Evolutionary conservation across 2,329 filamentous ascomycete species (phyloP), one percentile per base, ranked within the genome.

Genomic region (Pseudomassariella vexata): DNA sequence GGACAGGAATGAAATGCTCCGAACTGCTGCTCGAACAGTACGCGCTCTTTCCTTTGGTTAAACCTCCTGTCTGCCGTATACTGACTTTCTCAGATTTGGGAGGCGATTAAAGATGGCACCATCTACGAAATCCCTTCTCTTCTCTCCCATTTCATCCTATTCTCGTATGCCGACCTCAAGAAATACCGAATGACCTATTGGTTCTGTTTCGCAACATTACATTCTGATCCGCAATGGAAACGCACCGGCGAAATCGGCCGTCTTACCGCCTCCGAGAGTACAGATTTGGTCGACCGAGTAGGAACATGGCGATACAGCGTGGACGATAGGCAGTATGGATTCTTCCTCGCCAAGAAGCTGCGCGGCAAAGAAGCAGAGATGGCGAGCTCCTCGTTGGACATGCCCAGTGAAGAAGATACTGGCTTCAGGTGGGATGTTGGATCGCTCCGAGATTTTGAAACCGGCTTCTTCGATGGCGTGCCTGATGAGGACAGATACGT

Each of bases 111-210:
- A 45, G 92, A 98, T 60, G 90, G 89, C 36, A 94, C 86, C 24
- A 95, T 98, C 46, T 96, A 94, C 62, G 92, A 88, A 8, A 85
- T 90, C 30, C 92, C 92, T 3, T 95, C 90, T 5, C 73, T 96
- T 3, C 77, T 98, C 12, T 80, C 87, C 5, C 92, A 86, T 6
- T 96, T 95, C 57, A 74, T 85, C 17, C 79, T 94, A 37, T 77
- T 96, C 27, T 95, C 87, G 11, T 98, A 86, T 56, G 90, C 92
- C 40, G 90, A 98, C 53, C 73, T 98, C 20, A 98, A 98, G 59
- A 95, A 94, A 54, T 96, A 96, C 64, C 86, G 82, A 41, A 95
- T 96, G 55, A 87, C 83, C n/a, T 96, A 96, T 62, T 94, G 94
- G 79, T 96, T 96, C 59, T 90, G 84, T 5, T 98, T 94, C 51